phyloP scores from a whole-genome alignment of 805 yeast species.

The Yamadazyma olivae region DNA sequence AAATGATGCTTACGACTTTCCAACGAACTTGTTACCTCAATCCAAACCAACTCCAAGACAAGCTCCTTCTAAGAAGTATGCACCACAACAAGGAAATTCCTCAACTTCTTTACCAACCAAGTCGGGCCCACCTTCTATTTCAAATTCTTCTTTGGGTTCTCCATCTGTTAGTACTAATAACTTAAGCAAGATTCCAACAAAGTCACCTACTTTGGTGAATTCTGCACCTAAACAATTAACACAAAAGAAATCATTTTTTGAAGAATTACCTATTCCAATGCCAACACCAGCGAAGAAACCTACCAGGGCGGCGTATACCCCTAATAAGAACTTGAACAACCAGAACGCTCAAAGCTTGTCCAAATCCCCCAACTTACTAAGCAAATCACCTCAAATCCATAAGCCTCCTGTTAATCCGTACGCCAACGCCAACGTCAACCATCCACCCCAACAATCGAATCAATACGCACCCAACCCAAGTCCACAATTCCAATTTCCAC shows the following conservation, averaged over 20 bases:
- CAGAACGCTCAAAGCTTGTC: not conserved
- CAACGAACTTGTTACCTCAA: slow-evolving; percentile 48
- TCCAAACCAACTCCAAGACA: slow-evolving; percentile 32
- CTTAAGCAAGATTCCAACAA: not conserved
- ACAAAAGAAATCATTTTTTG: slow-evolving; percentile 47
- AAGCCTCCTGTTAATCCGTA: slow-evolving; percentile 29
- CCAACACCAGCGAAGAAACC: slow-evolving; percentile 28
- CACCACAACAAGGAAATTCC: slow-evolving; percentile 8
- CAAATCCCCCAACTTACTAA: slow-evolving; percentile 7
- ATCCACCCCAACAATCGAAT: slow-evolving; percentile 1
- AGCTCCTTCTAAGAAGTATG: slow-evolving; percentile 7
- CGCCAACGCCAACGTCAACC: slow-evolving; percentile 4
- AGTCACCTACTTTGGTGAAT: not conserved
- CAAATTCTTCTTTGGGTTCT: not conserved
- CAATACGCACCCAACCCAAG: not conserved
- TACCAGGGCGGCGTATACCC: slow-evolving; percentile 20
- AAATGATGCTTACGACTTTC: slow-evolving; percentile 79
- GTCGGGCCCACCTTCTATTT: slow-evolving; percentile 2
- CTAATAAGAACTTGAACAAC: slow-evolving; percentile 13
- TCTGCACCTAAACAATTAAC: not conserved
- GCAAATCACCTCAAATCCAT: slow-evolving; percentile 11
- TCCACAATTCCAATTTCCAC: not conserved
- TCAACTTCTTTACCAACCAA: slow-evolving; percentile 3
- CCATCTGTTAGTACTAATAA: not conserved
- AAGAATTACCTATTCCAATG: slow-evolving; percentile 50